Evolutionary conservation across 306 rosid genomes (phyloP).

Genomic region (Pterocarpus macrocarpus): DNA sequence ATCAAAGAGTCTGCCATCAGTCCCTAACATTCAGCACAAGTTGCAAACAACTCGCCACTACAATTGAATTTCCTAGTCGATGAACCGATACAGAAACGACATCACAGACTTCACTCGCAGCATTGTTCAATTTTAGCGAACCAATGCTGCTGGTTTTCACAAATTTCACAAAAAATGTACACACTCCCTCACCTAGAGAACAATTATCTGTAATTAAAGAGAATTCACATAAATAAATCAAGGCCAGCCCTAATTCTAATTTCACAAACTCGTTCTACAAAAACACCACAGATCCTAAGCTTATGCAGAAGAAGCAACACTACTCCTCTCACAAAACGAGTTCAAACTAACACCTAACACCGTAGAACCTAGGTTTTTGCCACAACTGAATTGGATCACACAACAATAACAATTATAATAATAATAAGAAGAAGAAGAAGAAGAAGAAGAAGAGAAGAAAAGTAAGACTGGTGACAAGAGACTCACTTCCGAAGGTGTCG

Average conservation of each 20-base stretch:
- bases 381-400: background rate
- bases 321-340: background rate
- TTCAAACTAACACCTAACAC: slow-evolving; percentile 19
- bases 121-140: slow-evolving; percentile 4
- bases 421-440: background rate
- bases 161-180: background rate
- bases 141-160: background rate
- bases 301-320: slow-evolving; percentile 25
- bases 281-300: slow-evolving; percentile 14
- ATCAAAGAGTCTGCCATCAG: background rate
- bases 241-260: background rate
- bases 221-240: background rate
- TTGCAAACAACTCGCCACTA: background rate
- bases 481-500: slow-evolving; percentile 95
- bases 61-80: slow-evolving; percentile 20
- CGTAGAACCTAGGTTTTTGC: slow-evolving; percentile 20
- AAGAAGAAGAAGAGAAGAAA: background rate
- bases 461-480: background rate
- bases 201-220: slow-evolving; percentile 12
- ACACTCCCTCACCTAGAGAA: slow-evolving; percentile 6
- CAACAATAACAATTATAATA: background rate
- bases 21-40: background rate
- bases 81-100: background rate
- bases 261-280: background rate
- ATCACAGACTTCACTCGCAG: slow-evolving; percentile 1